A percentile compares a stretch with the other conserved stretches of the same genome.
phyloP scores from a whole-genome alignment of 345 rosid genomes.

The Gossypium herbaceum region DNA sequence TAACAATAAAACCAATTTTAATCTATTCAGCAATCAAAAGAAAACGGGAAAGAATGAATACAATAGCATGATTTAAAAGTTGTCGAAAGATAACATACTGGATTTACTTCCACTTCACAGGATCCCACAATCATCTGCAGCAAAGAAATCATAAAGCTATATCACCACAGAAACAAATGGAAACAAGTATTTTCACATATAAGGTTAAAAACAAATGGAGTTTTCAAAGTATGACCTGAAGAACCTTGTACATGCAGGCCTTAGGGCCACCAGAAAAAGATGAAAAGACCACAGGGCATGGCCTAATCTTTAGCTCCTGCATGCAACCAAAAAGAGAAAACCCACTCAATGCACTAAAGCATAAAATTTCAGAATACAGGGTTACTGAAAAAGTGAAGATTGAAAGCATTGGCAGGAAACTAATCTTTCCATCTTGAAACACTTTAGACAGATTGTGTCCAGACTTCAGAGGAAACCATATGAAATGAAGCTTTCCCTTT shows the following conservation, averaged over 20 bases:
- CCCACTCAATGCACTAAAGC: constrained; percentile 5
- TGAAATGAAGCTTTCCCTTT: not conserved
- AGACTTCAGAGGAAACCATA: too few relatives aligned
- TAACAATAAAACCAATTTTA: not conserved
- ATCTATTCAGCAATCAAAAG: not conserved
- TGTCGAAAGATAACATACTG: constrained; percentile 33
- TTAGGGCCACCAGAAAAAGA: constrained; percentile 92
- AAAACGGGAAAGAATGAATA: not conserved
- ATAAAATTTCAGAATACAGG: not conserved
- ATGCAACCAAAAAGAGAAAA: constrained; percentile 9
- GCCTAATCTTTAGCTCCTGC: constrained; percentile 72
- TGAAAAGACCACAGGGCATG: constrained; percentile 73
- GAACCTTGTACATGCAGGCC: constrained; percentile 88
- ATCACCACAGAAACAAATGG: not conserved
- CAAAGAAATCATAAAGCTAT: constrained; percentile 9
- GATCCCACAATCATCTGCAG: constrained; percentile 70
- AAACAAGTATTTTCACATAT: not conserved
- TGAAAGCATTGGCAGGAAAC: not conserved
- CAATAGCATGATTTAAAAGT: not conserved
- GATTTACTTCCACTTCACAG: constrained; percentile 44
- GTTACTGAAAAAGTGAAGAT: not conserved
- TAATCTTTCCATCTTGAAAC: not conserved
- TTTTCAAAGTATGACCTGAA: constrained; percentile 57
- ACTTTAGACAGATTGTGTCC: not conserved
- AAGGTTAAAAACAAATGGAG: not conserved